Base-by-base conservation (phyloP, 2,329 filamentous ascomycete genomes). In the Aureobasidium leucospermi region DNA sequence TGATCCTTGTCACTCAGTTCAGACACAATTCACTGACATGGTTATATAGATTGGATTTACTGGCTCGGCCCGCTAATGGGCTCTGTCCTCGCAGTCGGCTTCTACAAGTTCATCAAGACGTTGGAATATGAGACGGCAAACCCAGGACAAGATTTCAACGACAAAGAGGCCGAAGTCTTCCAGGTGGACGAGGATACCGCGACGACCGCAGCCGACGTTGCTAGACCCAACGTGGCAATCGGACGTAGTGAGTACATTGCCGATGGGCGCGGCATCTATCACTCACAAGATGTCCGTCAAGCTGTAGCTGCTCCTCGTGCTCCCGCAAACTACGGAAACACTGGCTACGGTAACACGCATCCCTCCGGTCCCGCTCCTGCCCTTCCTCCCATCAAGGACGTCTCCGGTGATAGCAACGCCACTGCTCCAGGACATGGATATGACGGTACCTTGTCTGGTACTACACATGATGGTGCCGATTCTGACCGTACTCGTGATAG, bases 91-190 rank as follows among this genome's bases (percentile, higher is more conserved):
- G 76, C 78, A 11, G 76, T 77, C 2, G 63, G 71, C n/a, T 78
- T 80, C 65, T 80, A 80, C 66, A 73, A 74, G 32, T 67, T 79
- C 61, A 72, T 80, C 68, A 80, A 79, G 65, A 58, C 70, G 19
- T 70, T 79, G 32, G 76, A 79, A 65, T 80, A 79, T 64, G 77
- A 80, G 67, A 78, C 77, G 13, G 76, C 77, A 47, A 79, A 78
- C 62, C 77, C 77, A 2, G 74, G 73, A 43, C 74, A 75, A 59
- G 78, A 80, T 62, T 73, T 74, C 63, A 74, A 78, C 66, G 76
- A 76, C 31, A 71, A 70, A 29, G 73, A 74, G 56, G 71, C 69
- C 15, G 73, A 75, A 19, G 63, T 65, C 23, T 71, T 71, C 55
- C 42, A 68, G 23, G 68, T 68, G 11, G 69, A 73, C 52, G 71